Evolutionary conservation across 192 early-diverging fungal genomes (phyloP), one percentile per base, ranked within the genome.

Genomic region (Podila horticola): DNA sequence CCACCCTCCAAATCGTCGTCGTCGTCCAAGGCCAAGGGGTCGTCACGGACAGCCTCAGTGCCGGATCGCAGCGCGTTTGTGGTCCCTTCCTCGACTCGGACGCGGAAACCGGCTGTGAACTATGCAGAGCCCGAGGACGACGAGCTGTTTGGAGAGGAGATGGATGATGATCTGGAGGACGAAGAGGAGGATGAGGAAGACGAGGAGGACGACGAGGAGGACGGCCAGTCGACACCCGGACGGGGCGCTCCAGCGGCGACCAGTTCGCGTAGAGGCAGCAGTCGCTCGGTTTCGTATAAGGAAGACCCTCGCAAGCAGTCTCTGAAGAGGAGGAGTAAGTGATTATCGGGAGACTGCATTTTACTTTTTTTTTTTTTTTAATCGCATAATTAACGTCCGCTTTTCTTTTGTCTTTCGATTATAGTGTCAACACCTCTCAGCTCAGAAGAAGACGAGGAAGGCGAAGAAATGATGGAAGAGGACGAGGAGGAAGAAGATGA

Each of bases 91-190:
- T 73, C 77, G 5, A 81, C 70, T 2, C 59, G 77, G 22, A 50
- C 71, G 28, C 77, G 77, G 20, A 81, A 81, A 50, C 59, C 70
- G 3, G 71, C 77, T 41, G 71, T 81, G 51, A 81, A 73, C 62
- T 81, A 81, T 81, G 62, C 77, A 61, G 77, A 81, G 11, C 77
- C 77, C 11, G 77, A 81, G 19, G 76, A 79, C 31, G 70, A 79
- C 19, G 66, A 73, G 28, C 26, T 50, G 22, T 45, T 62, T 13
- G 73, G 67, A 0, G 73, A 74, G 0, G 75, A 79, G 4, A 68
- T 66, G 20, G 72, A 74, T 5, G 72, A 64, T 36, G 64, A 26
- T 19, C 24, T 24, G 38, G 64, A 65, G 1, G 48, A 65, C 4
- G 64, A 65, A 29, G 64, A 65, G 17, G 29, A 68, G 13, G 75